Percentiles rank a stretch among this genome's conserved stretches.
phyloP scores from a whole-genome alignment of 768 basidiomycete genomes.

The Termitomyces sp. region DNA sequence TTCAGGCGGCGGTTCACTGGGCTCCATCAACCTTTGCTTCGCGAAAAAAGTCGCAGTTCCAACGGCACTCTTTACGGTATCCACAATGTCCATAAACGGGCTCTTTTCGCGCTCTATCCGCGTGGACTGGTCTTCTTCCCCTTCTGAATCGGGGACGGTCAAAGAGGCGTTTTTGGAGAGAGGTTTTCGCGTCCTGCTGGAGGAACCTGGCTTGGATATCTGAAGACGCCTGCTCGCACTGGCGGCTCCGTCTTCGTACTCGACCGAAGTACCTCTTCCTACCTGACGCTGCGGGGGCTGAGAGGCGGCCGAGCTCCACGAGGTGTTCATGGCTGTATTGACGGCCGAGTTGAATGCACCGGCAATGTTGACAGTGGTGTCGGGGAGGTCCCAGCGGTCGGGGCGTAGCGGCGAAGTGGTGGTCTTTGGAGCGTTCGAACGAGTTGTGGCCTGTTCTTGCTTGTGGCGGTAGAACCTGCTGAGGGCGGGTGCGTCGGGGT shows the following conservation, averaged over 20 bases:
- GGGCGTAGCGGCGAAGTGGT: slow-evolving; percentile 51
- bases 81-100: slow-evolving; percentile 58
- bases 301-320: slow-evolving; percentile 64
- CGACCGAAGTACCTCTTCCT: slow-evolving; percentile 67
- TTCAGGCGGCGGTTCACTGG: slow-evolving; percentile 30
- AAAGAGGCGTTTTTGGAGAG: slow-evolving; percentile 52
- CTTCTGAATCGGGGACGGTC: slow-evolving; percentile 64
- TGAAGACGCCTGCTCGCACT: slow-evolving; percentile 43
- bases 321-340: slow-evolving; percentile 39
- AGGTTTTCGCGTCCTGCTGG: slow-evolving; percentile 35
- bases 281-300: slow-evolving; percentile 40
- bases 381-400: slow-evolving; percentile 68
- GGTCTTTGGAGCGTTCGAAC: slow-evolving; percentile 36
- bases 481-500: slow-evolving; percentile 37
- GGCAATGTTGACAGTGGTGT: slow-evolving; percentile 85
- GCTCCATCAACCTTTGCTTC: slow-evolving; percentile 56
- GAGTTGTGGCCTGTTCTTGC: slow-evolving; percentile 30
- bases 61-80: slow-evolving; percentile 48
- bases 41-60: slow-evolving; percentile 60
- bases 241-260: slow-evolving; percentile 65
- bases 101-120: slow-evolving; percentile 55
- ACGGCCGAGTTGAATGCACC: slow-evolving; percentile 76
- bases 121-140: slow-evolving; percentile 36
- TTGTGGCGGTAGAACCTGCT: slow-evolving; percentile 38
- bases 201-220: slow-evolving; percentile 42